Evolutionary conservation across 352 stramenopile genomes (phyloP), one percentile per base, ranked within the genome.

Genomic region (Pythium guiyangense): DNA sequence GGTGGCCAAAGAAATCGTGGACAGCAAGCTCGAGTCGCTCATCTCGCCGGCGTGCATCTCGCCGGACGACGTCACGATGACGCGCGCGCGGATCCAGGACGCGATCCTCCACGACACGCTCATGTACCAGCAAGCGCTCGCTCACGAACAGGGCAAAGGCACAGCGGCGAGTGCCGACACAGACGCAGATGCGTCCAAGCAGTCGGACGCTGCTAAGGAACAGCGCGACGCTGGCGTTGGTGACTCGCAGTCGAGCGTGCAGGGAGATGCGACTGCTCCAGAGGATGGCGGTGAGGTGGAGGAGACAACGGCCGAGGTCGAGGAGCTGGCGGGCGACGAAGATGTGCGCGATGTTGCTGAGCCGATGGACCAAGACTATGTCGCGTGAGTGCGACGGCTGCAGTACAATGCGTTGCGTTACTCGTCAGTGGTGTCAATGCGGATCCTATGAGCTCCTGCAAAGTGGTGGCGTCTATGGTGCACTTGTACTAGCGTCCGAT

Each of bases 31-130:
- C 15, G 67, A 71, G 22, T 27, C 54, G 14, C 63, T 84, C 29
- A 77, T 86, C 27, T 60, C 71, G 18, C 52, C 67, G 1, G 61
- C 47, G 44, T 70, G 69, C 17, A 83, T 86, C 45, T 64, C 50
- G n/a, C 61, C 72, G 2, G 56, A 81, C 27, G 69, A 82, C 42
- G 71, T 84, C 39, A 60, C 54, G 10, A 54, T 53, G 12, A 72
- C 62, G 18, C 59, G 75, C 29, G 62, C 59, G 17, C 35, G 71
- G 34, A 72, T 86, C 46, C 63, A 62, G 31, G 43, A 71, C 20
- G 69, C 60, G 48, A 78, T 86, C 49, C 54, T 63, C 31, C 17
- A 39, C 14, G 71, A 86, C 44, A 48, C 64, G 20, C 49, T 11
- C 18, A 39, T 61, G 52, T 81, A 74, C 44, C 65, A 71, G 22